These are phyloP conservation scores for Penicillium sumatraense DNA, from an alignment of 2,329 filamentous ascomycete species.

Conservation along the genomic window DNA sequence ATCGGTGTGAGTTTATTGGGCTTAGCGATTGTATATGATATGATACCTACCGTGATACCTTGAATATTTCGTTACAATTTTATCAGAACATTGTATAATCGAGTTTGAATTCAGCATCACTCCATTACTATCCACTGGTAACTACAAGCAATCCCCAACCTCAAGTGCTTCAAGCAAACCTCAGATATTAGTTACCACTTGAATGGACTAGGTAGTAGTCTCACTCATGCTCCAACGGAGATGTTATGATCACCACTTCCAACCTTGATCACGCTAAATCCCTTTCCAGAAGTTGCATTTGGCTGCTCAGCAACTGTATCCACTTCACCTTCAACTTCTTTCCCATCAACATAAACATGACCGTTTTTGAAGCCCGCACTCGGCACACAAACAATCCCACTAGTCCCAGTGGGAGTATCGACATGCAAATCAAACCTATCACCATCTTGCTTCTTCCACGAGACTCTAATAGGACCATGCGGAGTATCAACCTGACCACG, in stretches of 20 bases:
- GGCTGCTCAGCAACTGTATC: neutral
- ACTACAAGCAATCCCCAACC: no score
- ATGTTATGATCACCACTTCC: neutral
- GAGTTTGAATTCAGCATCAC: neutral
- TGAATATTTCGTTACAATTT: neutral
- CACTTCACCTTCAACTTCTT: neutral
- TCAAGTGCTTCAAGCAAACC: no score
- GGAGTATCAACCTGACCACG: slow-evolving; percentile 52
- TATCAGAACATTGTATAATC: neutral
- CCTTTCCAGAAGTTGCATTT: neutral
- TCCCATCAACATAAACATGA: neutral
- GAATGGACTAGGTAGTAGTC: no score
- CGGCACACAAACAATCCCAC: slow-evolving; percentile 14
- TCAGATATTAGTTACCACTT: no score
- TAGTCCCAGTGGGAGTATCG: slow-evolving; percentile 5
- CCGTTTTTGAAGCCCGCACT: neutral
- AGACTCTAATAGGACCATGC: slow-evolving; percentile 42
- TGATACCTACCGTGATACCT: slow-evolving; percentile 16
- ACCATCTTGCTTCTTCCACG: slow-evolving; percentile 38
- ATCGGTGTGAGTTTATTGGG: neutral
- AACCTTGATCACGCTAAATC: neutral
- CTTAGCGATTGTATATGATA: slow-evolving; percentile 21
- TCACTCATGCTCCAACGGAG: neutral
- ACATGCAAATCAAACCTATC: slow-evolving; percentile 4
- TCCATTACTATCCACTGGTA: neutral